A percentile compares a stretch with the other conserved stretches of the same genome.
Conservation (phyloP, 1,284 basidiomycete genomes). For the Cutaneotrichosporon mucoides region DNA sequence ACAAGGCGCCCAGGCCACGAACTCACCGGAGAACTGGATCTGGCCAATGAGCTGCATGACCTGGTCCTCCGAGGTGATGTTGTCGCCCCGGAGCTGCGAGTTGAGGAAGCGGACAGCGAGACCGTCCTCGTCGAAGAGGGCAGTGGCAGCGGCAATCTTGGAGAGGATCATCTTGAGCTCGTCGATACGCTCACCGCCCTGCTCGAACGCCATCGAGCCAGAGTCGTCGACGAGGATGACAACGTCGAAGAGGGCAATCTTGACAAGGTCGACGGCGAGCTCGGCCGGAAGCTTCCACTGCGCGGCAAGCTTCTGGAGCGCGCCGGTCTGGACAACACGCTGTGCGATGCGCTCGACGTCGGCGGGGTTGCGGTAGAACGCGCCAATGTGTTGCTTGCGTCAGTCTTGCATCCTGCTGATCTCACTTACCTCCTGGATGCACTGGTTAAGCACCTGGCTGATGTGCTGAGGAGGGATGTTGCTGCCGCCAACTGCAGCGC, state of each 20-base stretch:
- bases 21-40: slow-evolving; percentile 46
- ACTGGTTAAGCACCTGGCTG: slow-evolving; percentile 35
- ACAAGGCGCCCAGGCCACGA: too few species aligned
- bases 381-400: slow-evolving; percentile 47
- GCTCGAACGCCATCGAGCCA: slow-evolving; percentile 50
- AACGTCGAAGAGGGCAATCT: slow-evolving; percentile 48
- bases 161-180: slow-evolving; percentile 50
- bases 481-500: slow-evolving; percentile 32
- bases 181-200: slow-evolving; percentile 48
- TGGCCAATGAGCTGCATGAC: slow-evolving; percentile 36
- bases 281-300: slow-evolving; percentile 51
- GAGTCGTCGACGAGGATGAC: slow-evolving; percentile 50
- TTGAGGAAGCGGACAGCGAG: slow-evolving; percentile 53
- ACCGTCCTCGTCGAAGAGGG: slow-evolving; percentile 52
- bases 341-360: slow-evolving; percentile 48
- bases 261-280: slow-evolving; percentile 50
- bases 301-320: slow-evolving; percentile 45
- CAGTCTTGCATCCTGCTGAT: slow-evolving; percentile 13
- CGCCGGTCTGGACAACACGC: slow-evolving; percentile 47
- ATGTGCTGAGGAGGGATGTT: slow-evolving; percentile 23
- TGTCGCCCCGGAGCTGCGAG: slow-evolving; percentile 49
- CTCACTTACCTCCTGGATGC: slow-evolving; percentile 48
- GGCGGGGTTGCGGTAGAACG: slow-evolving; percentile 52
- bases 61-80: slow-evolving; percentile 46
- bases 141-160: slow-evolving; percentile 48